These are phyloP conservation scores for Xerocomus brunneocitrinus DNA, from an alignment of 768 basidiomycete species.

Conservation along the genomic window DNA sequence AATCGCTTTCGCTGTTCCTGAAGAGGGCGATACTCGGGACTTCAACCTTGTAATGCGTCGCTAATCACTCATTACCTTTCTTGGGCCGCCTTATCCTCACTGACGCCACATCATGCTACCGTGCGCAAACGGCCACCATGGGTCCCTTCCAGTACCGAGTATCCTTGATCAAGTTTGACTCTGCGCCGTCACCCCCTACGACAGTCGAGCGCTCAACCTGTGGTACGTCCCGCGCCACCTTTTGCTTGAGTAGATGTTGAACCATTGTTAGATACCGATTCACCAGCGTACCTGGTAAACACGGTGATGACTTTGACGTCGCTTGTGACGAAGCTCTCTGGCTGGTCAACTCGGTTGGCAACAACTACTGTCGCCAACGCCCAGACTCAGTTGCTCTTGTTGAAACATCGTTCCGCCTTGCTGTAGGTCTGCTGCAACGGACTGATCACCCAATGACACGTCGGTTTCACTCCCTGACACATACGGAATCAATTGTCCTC, in stretches of 20 bases:
- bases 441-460: background rate
- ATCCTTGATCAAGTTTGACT: slow-evolving; percentile 10
- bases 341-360: background rate
- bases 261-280: background rate
- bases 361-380: background rate
- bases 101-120: slow-evolving; percentile 4
- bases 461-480: background rate
- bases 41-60: slow-evolving; percentile 21
- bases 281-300: background rate
- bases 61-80: slow-evolving; percentile 13
- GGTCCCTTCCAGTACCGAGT: background rate
- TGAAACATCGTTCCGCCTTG: background rate
- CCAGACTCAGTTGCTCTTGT: background rate
- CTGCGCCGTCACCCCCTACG: no score
- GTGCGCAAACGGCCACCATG: background rate
- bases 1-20: slow-evolving; percentile 11
- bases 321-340: slow-evolving; percentile 8
- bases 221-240: background rate
- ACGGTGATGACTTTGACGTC: slow-evolving; percentile 5
- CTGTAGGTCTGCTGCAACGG: background rate
- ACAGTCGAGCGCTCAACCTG: background rate
- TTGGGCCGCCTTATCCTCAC: slow-evolving; percentile 7
- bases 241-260: background rate
- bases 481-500: background rate
- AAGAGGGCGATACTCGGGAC: slow-evolving; percentile 6